Evolutionary conservation across 2,329 filamentous ascomycete genomes (phyloP).

Genomic region (Beauveria bassiana): DNA sequence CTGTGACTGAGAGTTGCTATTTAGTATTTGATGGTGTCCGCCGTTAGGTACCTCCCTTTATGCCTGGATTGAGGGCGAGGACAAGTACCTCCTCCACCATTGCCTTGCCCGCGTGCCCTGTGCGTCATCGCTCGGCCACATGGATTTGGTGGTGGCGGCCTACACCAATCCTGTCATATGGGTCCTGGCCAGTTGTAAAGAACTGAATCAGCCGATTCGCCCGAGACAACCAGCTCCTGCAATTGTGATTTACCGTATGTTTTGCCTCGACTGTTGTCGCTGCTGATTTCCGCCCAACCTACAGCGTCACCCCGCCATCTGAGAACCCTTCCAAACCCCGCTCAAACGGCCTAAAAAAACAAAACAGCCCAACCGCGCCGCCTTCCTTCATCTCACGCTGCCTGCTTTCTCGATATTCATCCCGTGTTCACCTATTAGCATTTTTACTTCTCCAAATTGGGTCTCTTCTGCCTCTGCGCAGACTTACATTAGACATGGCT

Average conservation of each 20-base stretch:
- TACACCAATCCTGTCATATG: slow-evolving; percentile 1
- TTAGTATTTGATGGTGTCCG: neutral
- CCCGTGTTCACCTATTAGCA: slow-evolving; percentile 4
- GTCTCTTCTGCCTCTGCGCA: slow-evolving; percentile 1
- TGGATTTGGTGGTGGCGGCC: neutral
- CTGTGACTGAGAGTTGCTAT: neutral
- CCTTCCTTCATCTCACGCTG: slow-evolving; percentile 1
- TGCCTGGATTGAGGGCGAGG: neutral
- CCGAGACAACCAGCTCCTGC: neutral
- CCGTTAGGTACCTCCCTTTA: neutral
- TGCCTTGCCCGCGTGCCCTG: slow-evolving; percentile 5
- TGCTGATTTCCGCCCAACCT: neutral
- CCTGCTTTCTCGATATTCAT: neutral
- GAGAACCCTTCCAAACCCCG: slow-evolving; percentile 2
- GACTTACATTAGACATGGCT: slow-evolving; percentile 29
- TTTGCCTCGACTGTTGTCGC: neutral
- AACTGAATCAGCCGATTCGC: slow-evolving; percentile 9
- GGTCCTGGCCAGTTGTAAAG: neutral
- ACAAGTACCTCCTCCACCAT: slow-evolving; percentile 1
- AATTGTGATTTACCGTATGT: neutral
- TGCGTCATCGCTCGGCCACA: slow-evolving; percentile 8
- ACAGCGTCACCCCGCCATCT: slow-evolving; percentile 6
- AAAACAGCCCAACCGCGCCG: neutral
- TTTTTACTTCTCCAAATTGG: neutral
- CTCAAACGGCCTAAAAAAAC: slow-evolving; percentile 6